Conservation (phyloP, 305 asterid genomes). For the Solanum hybrid region DNA sequence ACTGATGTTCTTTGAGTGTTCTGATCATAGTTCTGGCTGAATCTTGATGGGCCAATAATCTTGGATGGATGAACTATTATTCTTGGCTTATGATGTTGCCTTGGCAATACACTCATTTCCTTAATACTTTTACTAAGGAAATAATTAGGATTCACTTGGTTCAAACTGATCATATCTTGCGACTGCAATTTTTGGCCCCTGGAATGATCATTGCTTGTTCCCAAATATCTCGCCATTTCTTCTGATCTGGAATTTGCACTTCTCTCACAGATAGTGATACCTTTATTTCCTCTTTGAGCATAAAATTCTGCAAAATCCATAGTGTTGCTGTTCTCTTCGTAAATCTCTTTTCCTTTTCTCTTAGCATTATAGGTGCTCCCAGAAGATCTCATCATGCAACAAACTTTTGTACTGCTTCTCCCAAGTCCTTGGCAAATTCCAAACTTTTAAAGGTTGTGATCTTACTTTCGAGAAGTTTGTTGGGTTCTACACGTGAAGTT, state of each 20-base stretch:
- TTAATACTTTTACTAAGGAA: background rate
- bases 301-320: background rate
- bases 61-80: background rate
- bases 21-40: background rate
- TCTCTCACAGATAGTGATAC: background rate
- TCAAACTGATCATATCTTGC: background rate
- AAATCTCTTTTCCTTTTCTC: background rate
- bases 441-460: background rate
- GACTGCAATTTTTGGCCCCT: background rate
- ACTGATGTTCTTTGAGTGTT: background rate
- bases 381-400: background rate
- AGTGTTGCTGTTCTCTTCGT: background rate
- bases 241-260: background rate
- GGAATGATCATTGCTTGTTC: background rate
- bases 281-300: background rate
- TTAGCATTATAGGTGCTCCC: background rate
- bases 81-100: background rate
- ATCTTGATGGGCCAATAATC: background rate
- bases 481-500: background rate
- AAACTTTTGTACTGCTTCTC: background rate
- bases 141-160: background rate
- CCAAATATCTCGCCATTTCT: background rate
- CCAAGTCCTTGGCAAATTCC: background rate
- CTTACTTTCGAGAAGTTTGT: background rate
- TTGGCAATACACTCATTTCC: background rate